Percentiles rank a stretch among this genome's conserved stretches.
These are phyloP conservation scores for Fusarium pseudograminearum DNA, from an alignment of 2,329 filamentous ascomycete genomes.

Conservation along the genomic window DNA sequence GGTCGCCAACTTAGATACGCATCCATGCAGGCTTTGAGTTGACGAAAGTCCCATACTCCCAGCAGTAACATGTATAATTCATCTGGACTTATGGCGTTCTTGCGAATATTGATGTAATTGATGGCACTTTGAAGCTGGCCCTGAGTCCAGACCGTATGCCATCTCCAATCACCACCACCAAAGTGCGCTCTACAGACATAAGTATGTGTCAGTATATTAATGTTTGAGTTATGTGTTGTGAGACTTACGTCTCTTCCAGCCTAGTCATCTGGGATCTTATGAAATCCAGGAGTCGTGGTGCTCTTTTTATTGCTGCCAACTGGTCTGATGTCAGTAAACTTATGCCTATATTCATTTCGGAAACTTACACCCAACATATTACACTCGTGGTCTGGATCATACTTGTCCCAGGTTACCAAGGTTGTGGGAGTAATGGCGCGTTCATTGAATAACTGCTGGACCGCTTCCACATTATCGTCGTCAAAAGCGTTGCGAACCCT, in stretches of 20 bases:
- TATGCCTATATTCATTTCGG: accelerated
- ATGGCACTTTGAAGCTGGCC: neutral
- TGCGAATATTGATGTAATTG: neutral
- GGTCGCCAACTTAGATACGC: neutral
- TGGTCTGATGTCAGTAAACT: accelerated
- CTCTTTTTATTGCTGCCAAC: neutral
- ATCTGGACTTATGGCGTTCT: neutral
- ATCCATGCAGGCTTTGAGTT: neutral
- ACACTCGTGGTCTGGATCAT: neutral
- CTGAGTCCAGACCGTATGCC: neutral
- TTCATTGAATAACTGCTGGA: neutral
- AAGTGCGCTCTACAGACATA: neutral
- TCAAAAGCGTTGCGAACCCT: accelerated
- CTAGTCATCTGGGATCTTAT: neutral
- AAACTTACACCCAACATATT: slow-evolving; percentile 13
- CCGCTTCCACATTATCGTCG: accelerated
- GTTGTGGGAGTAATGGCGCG: neutral
- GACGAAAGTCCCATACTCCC: accelerated
- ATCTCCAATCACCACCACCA: accelerated
- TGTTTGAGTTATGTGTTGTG: accelerated
- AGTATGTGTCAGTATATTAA: neutral
- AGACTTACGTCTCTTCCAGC: neutral
- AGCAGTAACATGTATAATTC: accelerated
- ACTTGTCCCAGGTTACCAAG: neutral
- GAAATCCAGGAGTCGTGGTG: neutral